These are phyloP conservation scores for Triglochin maritima DNA, from an alignment of 106 monocot species.

Conservation along the genomic window DNA sequence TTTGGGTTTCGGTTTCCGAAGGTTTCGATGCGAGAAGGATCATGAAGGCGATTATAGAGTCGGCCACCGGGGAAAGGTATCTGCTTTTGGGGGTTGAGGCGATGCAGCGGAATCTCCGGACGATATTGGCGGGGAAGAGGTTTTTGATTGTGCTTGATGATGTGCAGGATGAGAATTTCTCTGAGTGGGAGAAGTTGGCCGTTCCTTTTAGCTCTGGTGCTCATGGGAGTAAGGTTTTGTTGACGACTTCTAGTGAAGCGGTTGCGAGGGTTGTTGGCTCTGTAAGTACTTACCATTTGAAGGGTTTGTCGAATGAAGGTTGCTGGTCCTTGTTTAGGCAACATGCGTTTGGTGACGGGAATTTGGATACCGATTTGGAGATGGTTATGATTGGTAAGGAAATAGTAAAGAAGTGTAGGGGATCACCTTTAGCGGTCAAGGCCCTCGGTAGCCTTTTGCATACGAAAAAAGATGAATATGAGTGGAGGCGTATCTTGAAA, in stretches of 20 bases:
- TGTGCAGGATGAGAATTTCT: constrained; percentile 9
- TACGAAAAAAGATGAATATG: constrained; percentile 9
- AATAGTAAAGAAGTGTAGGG: constrained; percentile 25
- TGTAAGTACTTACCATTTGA: constrained; percentile 2
- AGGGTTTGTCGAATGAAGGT: constrained; percentile 4
- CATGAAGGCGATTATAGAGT: constrained; percentile 20
- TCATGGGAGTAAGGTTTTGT: constrained; percentile 26
- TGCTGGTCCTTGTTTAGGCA: constrained; percentile 31
- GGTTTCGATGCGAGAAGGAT: constrained; percentile 14
- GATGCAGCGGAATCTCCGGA: constrained; percentile 16
- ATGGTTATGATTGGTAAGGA: constrained; percentile 23
- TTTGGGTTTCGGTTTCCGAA: constrained; percentile 29
- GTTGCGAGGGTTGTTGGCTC: constrained; percentile 5
- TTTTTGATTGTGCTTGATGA: constrained; percentile 39
- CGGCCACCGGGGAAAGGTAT: constrained; percentile 10
- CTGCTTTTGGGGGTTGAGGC: constrained; percentile 4
- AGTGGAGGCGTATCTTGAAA: constrained; percentile 28
- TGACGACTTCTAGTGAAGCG: constrained; percentile 15
- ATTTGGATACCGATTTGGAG: neutral
- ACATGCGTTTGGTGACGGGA: constrained; percentile 18
- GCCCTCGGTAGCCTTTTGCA: constrained; percentile 20
- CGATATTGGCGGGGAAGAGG: constrained; percentile 14
- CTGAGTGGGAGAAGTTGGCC: constrained; percentile 20
- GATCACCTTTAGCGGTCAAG: constrained; percentile 27
- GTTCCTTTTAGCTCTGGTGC: constrained; percentile 10